Evolutionary conservation across 2,329 filamentous ascomycete species (phyloP).

Genomic region (Aspergillus udagawae): DNA sequence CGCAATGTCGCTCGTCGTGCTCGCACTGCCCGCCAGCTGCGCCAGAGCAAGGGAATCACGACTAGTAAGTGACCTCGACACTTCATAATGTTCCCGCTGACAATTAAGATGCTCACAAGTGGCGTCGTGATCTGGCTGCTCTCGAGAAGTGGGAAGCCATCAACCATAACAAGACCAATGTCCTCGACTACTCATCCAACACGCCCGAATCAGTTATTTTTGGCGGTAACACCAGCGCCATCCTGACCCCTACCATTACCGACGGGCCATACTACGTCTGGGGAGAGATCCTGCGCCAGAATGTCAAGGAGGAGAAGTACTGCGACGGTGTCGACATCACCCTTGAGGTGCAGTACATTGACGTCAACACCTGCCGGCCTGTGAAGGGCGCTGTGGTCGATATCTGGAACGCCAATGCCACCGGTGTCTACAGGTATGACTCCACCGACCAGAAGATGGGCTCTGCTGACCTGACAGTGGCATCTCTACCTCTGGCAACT

Average conservation of each 20-base stretch:
- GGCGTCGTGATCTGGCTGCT: conserved; percentile 34
- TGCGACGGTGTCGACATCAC: conserved; percentile 40
- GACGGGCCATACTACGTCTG: conserved; percentile 46
- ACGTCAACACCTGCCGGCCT: conserved; percentile 44
- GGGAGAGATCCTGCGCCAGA: conserved; percentile 40
- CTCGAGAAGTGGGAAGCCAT: conserved; percentile 37
- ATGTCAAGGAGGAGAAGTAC: conserved; percentile 38
- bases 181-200: conserved; percentile 22
- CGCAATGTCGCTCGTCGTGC: conserved; percentile 27
- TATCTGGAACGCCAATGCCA: conserved; percentile 48
- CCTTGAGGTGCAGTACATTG: conserved; percentile 46
- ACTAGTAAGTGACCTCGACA: conserved; percentile 11
- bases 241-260: conserved; percentile 41
- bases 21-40: conserved; percentile 22
- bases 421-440: conserved; percentile 41
- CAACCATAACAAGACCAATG: conserved; percentile 37
- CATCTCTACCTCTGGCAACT: conserved; percentile 25
- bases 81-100: background rate
- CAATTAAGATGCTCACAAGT: conserved; percentile 20
- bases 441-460: conserved; percentile 3
- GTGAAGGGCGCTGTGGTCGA: conserved; percentile 39
- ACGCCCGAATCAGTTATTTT: conserved; percentile 33
- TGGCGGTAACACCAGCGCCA: conserved; percentile 42
- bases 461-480: conserved; percentile 13
- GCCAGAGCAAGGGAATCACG: conserved; percentile 24